Evolutionary conservation across 2,329 filamentous ascomycete genomes (phyloP).

Genomic region (Ascochyta viciae-villosae): DNA sequence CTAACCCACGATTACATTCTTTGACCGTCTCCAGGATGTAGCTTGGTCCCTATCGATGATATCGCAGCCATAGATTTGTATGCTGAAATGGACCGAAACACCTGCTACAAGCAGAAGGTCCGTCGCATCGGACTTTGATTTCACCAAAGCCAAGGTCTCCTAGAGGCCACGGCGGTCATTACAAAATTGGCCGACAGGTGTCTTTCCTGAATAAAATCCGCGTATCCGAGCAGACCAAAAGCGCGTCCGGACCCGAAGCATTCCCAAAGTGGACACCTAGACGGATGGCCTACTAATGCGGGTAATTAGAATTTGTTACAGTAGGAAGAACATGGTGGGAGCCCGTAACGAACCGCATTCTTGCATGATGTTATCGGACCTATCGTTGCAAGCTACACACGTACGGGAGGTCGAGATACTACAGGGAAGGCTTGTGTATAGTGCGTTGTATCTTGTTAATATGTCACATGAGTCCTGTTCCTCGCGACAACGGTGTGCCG

Average conservation of each 20-base stretch:
- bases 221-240: neutral
- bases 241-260: slow-evolving; percentile 1
- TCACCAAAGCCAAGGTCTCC: neutral
- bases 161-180: neutral
- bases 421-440: neutral
- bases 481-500: slow-evolving; percentile 1
- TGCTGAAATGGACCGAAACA: neutral
- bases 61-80: neutral
- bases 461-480: neutral
- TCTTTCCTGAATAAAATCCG: neutral
- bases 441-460: neutral
- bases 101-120: neutral
- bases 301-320: neutral
- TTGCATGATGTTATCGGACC: slow-evolving; percentile 1
- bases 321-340: neutral
- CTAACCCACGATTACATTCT: neutral
- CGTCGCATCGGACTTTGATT: neutral
- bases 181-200: no score
- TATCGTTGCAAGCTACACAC: slow-evolving; percentile 6
- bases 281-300: slow-evolving; percentile 8
- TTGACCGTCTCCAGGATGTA: neutral
- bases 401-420: neutral
- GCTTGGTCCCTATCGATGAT: neutral
- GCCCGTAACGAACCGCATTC: slow-evolving; percentile 1
- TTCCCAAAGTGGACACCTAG: neutral